phyloP scores from a whole-genome alignment of 2,329 filamentous ascomycete genomes.

The Talaromyces sp. region DNA sequence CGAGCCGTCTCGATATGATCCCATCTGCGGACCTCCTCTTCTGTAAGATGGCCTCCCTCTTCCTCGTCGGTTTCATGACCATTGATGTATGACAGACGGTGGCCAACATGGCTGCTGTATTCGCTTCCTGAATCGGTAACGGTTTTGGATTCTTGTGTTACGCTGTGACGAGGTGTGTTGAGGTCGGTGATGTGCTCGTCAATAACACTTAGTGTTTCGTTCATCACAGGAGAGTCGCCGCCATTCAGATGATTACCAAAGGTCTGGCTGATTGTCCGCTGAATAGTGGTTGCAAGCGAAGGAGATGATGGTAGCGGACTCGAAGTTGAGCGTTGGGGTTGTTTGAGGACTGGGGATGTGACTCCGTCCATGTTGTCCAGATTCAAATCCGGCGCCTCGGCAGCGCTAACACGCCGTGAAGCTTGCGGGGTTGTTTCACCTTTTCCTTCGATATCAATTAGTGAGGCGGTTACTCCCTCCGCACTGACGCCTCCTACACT shows the following conservation, averaged over 20 bases:
- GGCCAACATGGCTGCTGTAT: slow-evolving; percentile 73
- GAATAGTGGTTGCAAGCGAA: slow-evolving; percentile 33
- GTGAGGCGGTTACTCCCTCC: slow-evolving; percentile 7
- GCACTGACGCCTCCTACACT: not conserved
- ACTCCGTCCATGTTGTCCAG: slow-evolving; percentile 17
- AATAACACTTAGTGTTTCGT: slow-evolving; percentile 91
- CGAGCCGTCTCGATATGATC: slow-evolving; percentile 76
- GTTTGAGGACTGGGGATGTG: slow-evolving; percentile 19
- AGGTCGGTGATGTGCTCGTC: slow-evolving; percentile 95
- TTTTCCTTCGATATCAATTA: slow-evolving; percentile 17
- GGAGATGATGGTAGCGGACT: slow-evolving; percentile 33
- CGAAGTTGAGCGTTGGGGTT: slow-evolving; percentile 31
- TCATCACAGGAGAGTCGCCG: slow-evolving; percentile 73
- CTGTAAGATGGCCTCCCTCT: slow-evolving; percentile 64
- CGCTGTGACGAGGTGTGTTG: slow-evolving; percentile 55
- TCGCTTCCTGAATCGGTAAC: slow-evolving; percentile 80
- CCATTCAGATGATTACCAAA: slow-evolving; percentile 48
- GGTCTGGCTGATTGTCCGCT: slow-evolving; percentile 42
- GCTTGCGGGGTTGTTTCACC: slow-evolving; percentile 38
- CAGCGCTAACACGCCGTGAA: slow-evolving; percentile 34
- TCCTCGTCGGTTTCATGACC: slow-evolving; percentile 96
- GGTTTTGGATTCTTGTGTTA: slow-evolving; percentile 48
- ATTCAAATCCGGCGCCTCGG: slow-evolving; percentile 24
- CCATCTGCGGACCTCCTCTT: slow-evolving; percentile 74
- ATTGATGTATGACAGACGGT: slow-evolving; percentile 82